Evolutionary conservation across 805 yeast genomes (phyloP), one percentile per base, ranked within the genome.

Genomic region (Wickerhamiella australiensis): DNA sequence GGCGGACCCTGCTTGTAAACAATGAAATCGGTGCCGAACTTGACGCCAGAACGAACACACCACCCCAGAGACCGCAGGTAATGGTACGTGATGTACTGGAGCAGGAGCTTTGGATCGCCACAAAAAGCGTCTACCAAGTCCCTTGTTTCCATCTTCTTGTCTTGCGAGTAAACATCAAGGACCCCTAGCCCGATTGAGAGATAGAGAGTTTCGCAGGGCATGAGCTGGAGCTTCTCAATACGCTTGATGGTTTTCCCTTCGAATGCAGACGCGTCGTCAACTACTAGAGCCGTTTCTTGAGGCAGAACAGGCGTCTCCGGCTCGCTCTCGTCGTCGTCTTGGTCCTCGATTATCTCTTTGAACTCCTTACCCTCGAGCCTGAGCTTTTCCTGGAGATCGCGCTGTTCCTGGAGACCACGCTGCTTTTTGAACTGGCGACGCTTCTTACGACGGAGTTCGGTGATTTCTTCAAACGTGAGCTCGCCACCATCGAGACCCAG

Each of bases 1-100:
- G 96, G 96, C 7, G 97, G 98, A 0, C 99, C 99, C 51, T 90
- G 71, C 49, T 81, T 78, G 63, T 92, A 92, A 4, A 92, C 69
- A 7, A 92, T 66, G 64, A 70, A 82, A 58, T 88, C 94, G n/a
- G 84, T 75, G 1, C 96, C 95, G 64, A 92, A 92, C 64, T 92
- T 92, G 50, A 87, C 76, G 0, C 97, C 98, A 0, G 88, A 77
- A 52, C 94, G 72, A 2, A 82, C 92, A 68, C 96, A 90, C 96
- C 97, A 92, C 0, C 96, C 96, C 22, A 77, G 72, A 0, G 95
- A 80, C 47, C 94, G 73, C 65, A 79, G 88, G 62, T 90, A 87
- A 60, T 86, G 94, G 59, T 88, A 90, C 1, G 76, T 88, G 4
- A 78, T 79, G 58, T 83, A 90, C 43, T 75, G 71, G 1, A 72